A percentile compares a stretch with the other conserved stretches of the same genome.
phyloP scores from a whole-genome alignment of 2,329 filamentous ascomycete genomes.

The Aspergillus ibericus region DNA sequence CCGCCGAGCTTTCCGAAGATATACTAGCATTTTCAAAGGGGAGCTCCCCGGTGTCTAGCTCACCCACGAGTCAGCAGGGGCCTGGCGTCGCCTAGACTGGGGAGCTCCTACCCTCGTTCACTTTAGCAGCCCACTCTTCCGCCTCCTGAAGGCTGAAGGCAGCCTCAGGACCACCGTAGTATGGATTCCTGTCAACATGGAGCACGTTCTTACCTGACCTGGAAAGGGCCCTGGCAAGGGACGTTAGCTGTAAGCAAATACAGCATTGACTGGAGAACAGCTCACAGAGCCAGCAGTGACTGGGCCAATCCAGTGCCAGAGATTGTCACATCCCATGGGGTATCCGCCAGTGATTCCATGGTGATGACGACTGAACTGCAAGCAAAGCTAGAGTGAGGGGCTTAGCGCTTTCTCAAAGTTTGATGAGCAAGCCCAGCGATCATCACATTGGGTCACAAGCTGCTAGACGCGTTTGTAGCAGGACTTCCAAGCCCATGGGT shows the following conservation, averaged over 20 bases:
- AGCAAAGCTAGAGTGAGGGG: conserved; percentile 20
- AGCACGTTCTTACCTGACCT: conserved; percentile 88
- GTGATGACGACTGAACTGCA: conserved; percentile 13
- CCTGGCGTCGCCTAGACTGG: background rate
- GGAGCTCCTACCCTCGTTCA: conserved; percentile 38
- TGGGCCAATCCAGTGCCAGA: conserved; percentile 75
- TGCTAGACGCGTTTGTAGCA: conserved; percentile 12
- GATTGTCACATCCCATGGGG: conserved; percentile 77
- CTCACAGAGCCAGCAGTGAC: conserved; percentile 75
- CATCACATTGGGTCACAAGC: conserved; percentile 25
- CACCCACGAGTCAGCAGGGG: conserved; percentile 24
- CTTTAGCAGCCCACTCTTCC: conserved; percentile 66
- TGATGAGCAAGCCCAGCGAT: conserved; percentile 18
- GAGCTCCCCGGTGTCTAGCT: conserved; percentile 34
- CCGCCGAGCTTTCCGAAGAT: conserved; percentile 21
- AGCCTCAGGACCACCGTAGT: conserved; percentile 84
- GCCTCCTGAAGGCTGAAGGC: conserved; percentile 81
- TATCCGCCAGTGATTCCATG: conserved; percentile 75
- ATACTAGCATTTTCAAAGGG: conserved; percentile 44
- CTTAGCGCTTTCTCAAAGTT: conserved; percentile 18
- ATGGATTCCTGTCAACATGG: conserved; percentile 82
- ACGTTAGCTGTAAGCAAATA: conserved; percentile 53
- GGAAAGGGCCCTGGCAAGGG: conserved; percentile 75
- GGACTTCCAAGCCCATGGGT: conserved; percentile 21
- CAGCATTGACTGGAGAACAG: conserved; percentile 11